Percentiles rank a stretch among this genome's conserved stretches.
Conservation (phyloP, 169 alveolate species). For the Cryptosporidium felis region DNA sequence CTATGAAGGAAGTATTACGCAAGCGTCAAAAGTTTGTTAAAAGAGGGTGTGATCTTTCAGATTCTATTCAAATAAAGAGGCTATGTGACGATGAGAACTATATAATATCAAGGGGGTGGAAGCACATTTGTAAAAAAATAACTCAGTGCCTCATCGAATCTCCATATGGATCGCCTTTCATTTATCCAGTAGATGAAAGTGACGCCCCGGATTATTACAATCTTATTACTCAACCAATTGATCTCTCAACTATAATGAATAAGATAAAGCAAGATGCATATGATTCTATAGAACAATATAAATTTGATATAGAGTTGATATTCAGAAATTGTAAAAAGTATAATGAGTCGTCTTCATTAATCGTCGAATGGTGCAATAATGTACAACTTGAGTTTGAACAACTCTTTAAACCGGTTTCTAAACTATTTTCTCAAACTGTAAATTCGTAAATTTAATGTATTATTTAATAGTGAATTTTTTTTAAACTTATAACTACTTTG, state of each 20-base stretch:
- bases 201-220: constrained; percentile 68
- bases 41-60: constrained; percentile 48
- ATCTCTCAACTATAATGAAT: constrained; percentile 31
- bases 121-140: constrained; percentile 68
- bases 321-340: constrained; percentile 48
- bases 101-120: constrained; percentile 64
- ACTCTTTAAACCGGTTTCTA: constrained; percentile 28
- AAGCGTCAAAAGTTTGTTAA: constrained; percentile 24
- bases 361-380: constrained; percentile 61
- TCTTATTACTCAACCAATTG: constrained; percentile 45
- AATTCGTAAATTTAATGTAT: too few species aligned
- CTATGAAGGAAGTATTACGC: neutral
- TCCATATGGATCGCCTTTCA: constrained; percentile 67
- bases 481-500: too few species aligned
- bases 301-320: constrained; percentile 14
- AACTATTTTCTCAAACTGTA: too few species aligned
- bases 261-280: constrained; percentile 53
- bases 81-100: constrained; percentile 56
- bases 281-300: constrained; percentile 34
- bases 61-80: constrained; percentile 40
- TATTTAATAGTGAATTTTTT: too few species aligned
- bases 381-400: constrained; percentile 43
- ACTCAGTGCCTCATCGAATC: constrained; percentile 63
- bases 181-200: constrained; percentile 64
- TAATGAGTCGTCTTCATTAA: constrained; percentile 34